phyloP scores from a whole-genome alignment of 176 grass and related monocot genomes.

The Thinopyrum elongatum region DNA sequence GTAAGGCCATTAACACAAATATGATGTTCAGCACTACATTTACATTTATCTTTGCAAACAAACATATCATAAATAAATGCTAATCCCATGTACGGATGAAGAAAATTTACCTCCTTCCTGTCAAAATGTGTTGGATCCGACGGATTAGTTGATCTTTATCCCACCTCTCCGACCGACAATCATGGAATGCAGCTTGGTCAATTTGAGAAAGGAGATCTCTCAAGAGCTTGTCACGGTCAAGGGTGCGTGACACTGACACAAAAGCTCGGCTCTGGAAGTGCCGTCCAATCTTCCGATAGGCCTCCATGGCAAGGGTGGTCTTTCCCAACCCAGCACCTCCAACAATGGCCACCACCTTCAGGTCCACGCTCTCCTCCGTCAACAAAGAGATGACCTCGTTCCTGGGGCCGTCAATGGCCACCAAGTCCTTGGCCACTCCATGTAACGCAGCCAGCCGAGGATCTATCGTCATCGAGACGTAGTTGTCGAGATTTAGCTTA shows the following conservation, averaged over 20 bases:
- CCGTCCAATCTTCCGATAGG: background rate
- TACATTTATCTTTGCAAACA: background rate
- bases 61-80: background rate
- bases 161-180: background rate
- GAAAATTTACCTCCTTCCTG: background rate
- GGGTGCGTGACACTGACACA: background rate
- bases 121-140: background rate
- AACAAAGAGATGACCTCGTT: background rate
- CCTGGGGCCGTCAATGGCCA: background rate
- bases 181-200: background rate
- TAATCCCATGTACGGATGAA: background rate
- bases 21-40: too few relatives aligned
- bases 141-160: background rate
- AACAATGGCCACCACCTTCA: background rate
- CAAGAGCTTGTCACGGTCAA: background rate
- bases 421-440: background rate
- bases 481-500: background rate
- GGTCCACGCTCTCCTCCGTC: background rate
- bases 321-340: background rate
- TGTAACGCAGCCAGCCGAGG: background rate
- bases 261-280: background rate
- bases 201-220: background rate
- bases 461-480: background rate
- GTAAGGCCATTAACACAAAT: too few relatives aligned
- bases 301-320: background rate